A percentile compares a stretch with the other conserved stretches of the same genome.
Conservation (phyloP, 257 asterid species). For the Verbena officinalis region DNA sequence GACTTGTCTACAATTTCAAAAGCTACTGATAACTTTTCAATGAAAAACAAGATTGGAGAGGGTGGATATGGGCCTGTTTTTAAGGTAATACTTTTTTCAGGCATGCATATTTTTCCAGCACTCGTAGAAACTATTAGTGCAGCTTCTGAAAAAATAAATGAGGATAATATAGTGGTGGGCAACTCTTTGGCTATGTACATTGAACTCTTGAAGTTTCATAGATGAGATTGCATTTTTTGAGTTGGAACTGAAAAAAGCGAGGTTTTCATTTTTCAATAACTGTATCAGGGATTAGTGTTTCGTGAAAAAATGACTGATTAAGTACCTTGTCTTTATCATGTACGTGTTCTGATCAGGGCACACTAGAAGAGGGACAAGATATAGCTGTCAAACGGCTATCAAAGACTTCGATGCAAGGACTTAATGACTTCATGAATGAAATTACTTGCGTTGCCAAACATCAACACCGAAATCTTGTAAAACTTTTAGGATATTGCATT, state of each 20-base stretch:
- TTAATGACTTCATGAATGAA: constrained; percentile 48
- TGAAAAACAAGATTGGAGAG: constrained; percentile 32
- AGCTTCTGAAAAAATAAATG: not conserved
- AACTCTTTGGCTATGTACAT: too few species aligned
- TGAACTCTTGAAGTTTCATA: too few species aligned
- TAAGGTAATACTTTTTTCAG: constrained; percentile 23
- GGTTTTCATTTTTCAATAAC: too few species aligned
- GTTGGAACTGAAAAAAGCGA: too few species aligned
- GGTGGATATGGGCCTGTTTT: constrained; percentile 39
- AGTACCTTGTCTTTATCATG: too few species aligned
- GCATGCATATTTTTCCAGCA: not conserved
- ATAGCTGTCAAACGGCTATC: constrained; percentile 46
- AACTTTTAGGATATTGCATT: constrained; percentile 45
- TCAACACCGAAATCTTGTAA: constrained; percentile 56
- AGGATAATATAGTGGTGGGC: not conserved
- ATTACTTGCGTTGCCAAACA: constrained; percentile 40
- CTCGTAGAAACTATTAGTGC: not conserved
- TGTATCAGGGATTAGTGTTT: too few species aligned
- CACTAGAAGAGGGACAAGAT: constrained; percentile 31
- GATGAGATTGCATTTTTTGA: too few species aligned
- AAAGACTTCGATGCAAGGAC: constrained; percentile 41
- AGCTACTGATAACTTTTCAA: constrained; percentile 35
- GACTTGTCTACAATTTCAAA: constrained; percentile 8
- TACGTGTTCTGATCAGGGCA: constrained; percentile 21
- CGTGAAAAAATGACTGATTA: too few species aligned